Evolutionary conservation across 192 early-diverging fungal genomes (phyloP).

Genomic region (Kappamyces sp.): DNA sequence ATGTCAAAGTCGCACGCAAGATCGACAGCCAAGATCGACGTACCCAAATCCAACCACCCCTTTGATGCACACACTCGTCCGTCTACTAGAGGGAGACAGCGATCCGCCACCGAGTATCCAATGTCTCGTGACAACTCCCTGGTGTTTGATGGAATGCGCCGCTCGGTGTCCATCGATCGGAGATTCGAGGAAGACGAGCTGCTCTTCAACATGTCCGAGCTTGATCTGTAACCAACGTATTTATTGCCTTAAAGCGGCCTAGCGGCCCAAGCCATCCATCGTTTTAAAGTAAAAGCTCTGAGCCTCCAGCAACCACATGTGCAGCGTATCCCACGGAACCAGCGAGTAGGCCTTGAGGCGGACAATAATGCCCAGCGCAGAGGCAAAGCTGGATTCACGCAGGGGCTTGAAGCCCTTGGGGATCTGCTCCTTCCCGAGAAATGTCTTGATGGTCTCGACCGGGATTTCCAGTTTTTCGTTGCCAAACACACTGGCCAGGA

Average conservation of each 20-base stretch:
- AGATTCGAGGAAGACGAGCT: conserved; percentile 31
- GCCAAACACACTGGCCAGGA: conserved; percentile 13
- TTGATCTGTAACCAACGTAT: conserved; percentile 19
- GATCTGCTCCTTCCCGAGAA: conserved; percentile 14
- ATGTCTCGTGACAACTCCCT: not conserved
- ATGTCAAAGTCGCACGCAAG: not conserved
- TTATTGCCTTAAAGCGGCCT: too few species aligned
- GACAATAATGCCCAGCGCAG: too few species aligned
- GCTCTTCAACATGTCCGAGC: conserved; percentile 34
- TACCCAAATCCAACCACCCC: not conserved
- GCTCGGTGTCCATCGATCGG: conserved; percentile 4
- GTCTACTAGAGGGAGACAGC: conserved; percentile 4
- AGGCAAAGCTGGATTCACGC: too few species aligned
- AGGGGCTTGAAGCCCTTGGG: conserved; percentile 1
- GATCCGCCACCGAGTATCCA: conserved; percentile 2
- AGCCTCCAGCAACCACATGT: too few species aligned
- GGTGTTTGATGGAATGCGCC: conserved; percentile 1
- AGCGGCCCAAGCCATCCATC: too few species aligned
- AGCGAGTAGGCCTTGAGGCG: too few species aligned
- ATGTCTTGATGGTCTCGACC: conserved; percentile 1
- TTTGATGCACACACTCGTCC: not conserved
- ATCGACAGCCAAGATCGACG: not conserved
- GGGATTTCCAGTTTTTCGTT: not conserved
- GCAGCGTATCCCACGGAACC: too few species aligned
- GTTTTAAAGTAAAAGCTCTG: too few species aligned